Evolutionary conservation across 2,329 filamentous ascomycete genomes (phyloP).

Genomic region (Diaporthe aspalathi): DNA sequence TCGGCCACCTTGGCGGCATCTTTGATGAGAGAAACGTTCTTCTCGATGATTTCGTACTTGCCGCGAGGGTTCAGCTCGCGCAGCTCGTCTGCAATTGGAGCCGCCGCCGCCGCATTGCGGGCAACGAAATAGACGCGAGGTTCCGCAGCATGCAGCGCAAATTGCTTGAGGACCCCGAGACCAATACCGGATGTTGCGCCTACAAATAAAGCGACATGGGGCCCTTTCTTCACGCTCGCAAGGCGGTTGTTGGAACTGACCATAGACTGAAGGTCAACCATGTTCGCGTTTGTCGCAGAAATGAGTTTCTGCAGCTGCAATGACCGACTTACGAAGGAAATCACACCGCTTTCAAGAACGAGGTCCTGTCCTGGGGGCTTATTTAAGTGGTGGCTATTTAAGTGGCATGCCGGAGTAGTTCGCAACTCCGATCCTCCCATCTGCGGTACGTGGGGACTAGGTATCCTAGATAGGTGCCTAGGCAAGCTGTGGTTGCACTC

Average conservation of each 20-base stretch:
- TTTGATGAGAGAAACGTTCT: conserved; percentile 50
- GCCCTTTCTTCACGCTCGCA: conserved; percentile 18
- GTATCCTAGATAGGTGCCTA: too few relatives aligned
- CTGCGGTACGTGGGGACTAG: neutral
- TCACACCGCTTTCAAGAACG: neutral
- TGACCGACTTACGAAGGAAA: neutral
- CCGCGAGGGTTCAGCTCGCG: conserved; percentile 51
- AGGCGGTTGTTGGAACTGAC: conserved; percentile 20
- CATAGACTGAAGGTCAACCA: conserved; percentile 25
- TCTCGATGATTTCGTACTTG: conserved; percentile 52
- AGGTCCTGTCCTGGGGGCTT: neutral
- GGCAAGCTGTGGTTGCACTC: neutral
- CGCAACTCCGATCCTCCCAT: neutral
- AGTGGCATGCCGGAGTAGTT: conserved; percentile 8
- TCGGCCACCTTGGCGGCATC: conserved; percentile 48
- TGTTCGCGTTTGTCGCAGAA: conserved; percentile 2
- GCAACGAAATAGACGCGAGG: conserved; percentile 29
- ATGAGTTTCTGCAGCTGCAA: conserved; percentile 1
- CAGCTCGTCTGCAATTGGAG: conserved; percentile 50
- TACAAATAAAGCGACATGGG: conserved; percentile 20
- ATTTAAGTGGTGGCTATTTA: neutral
- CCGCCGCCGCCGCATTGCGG: conserved; percentile 1
- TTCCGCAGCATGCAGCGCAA: conserved; percentile 19
- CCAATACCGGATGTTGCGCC: conserved; percentile 30
- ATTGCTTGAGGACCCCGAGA: conserved; percentile 24